These are phyloP conservation scores for Cucumis melo DNA, from an alignment of 306 rosid genomes.

Conservation along the genomic window DNA sequence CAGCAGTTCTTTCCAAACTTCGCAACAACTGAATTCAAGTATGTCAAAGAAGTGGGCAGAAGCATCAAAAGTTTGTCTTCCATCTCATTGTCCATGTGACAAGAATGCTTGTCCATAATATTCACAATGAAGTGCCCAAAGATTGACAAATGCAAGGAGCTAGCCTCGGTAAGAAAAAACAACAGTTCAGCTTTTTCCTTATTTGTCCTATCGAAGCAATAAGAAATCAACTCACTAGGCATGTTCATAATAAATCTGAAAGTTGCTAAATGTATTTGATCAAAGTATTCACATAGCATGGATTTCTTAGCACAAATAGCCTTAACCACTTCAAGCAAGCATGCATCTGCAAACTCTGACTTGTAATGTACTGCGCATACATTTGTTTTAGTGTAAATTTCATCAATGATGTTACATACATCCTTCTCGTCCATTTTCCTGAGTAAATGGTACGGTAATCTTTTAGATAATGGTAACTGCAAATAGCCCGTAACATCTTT, in stretches of 20 bases:
- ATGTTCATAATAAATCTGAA: slow-evolving; percentile 40
- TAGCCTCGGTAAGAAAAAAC: slow-evolving; percentile 47
- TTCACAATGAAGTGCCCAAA: slow-evolving; percentile 55
- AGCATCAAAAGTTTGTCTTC: slow-evolving; percentile 48
- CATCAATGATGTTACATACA: slow-evolving; percentile 33
- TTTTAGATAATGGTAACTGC: slow-evolving; percentile 30
- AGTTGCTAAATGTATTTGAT: slow-evolving; percentile 41
- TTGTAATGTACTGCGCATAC: slow-evolving; percentile 25
- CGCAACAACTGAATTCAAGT: slow-evolving; percentile 31
- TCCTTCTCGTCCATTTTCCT: slow-evolving; percentile 41
- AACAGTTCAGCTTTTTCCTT: slow-evolving; percentile 46
- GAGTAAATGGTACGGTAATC: slow-evolving; percentile 36
- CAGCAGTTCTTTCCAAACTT: slow-evolving; percentile 32
- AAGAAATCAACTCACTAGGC: slow-evolving; percentile 42
- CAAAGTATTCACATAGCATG: slow-evolving; percentile 27
- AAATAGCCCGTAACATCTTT: slow-evolving; percentile 39
- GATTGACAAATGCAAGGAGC: slow-evolving; percentile 59
- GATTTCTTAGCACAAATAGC: slow-evolving; percentile 33
- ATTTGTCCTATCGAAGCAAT: slow-evolving; percentile 33
- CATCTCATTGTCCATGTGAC: slow-evolving; percentile 12
- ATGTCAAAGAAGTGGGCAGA: slow-evolving; percentile 52
- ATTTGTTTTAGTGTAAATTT: slow-evolving; percentile 40
- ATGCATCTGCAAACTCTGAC: slow-evolving; percentile 42
- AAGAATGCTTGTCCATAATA: slow-evolving; percentile 22
- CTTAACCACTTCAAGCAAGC: slow-evolving; percentile 64